Percentiles rank a stretch among this genome's conserved stretches.
Conservation (phyloP, 2,329 filamentous ascomycete genomes). For the Orbilia brochopaga region DNA sequence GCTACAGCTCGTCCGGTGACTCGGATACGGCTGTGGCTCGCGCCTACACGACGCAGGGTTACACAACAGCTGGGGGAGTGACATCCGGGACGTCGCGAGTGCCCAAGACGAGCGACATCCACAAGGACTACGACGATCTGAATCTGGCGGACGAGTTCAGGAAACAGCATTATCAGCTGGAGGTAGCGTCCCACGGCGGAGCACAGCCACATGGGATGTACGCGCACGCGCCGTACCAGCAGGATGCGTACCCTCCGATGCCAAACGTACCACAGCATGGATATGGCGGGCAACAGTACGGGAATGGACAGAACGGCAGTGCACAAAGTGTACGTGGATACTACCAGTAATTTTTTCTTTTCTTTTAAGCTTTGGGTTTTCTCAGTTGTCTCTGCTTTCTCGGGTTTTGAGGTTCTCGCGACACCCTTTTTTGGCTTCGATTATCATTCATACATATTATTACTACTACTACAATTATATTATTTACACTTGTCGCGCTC, state of each 20-base stretch:
- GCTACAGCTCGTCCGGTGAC: conserved; percentile 22
- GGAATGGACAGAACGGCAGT: conserved; percentile 33
- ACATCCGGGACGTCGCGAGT: conserved; percentile 26
- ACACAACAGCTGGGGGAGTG: background rate
- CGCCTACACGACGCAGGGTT: conserved; percentile 31
- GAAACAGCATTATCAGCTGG: conserved; percentile 35
- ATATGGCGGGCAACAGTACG: conserved; percentile 28
- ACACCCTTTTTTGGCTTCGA: background rate
- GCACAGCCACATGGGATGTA: conserved; percentile 8
- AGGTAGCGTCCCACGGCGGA: conserved; percentile 24
- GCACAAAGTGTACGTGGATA: conserved; percentile 51
- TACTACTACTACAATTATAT: conserved; percentile 2
- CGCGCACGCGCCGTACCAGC: conserved; percentile 15
- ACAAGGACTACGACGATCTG: conserved; percentile 36
- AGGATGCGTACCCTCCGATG: conserved; percentile 23
- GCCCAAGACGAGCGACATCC: conserved; percentile 33
- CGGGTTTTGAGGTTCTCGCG: background rate
- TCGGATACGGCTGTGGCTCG: conserved; percentile 28
- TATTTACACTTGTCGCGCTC: background rate
- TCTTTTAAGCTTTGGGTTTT: conserved; percentile 7
- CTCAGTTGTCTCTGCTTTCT: conserved; percentile 2
- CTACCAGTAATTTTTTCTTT: conserved; percentile 40
- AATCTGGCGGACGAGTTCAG: conserved; percentile 34
- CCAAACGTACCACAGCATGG: conserved; percentile 13
- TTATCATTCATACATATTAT: conserved; percentile 2